Evolutionary conservation across 1,139 yeast genomes (phyloP).

Genomic region (Hyphopichia fennica): DNA sequence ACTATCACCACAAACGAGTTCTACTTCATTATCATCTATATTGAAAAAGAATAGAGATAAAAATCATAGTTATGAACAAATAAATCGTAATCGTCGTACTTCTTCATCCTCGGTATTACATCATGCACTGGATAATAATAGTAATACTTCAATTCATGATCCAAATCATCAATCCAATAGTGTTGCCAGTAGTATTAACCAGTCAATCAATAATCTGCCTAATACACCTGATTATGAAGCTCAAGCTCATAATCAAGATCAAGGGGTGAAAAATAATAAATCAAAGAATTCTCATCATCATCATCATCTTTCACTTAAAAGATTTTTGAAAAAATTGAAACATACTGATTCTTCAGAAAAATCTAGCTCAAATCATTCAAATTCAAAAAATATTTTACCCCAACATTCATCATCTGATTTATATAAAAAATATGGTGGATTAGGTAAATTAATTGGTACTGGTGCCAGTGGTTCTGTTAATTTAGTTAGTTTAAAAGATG

Average conservation of each 20-base stretch:
- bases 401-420: constrained; percentile 20
- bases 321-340: constrained; percentile 41
- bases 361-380: neutral
- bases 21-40: constrained; percentile 14
- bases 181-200: neutral
- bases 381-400: constrained; percentile 10
- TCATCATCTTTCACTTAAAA: constrained; percentile 34
- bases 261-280: neutral
- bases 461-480: constrained; percentile 82
- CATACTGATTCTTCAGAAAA: constrained; percentile 15
- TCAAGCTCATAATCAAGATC: neutral
- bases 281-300: constrained; percentile 6
- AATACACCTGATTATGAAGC: neutral
- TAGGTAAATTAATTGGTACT: constrained; percentile 61
- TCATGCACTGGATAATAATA: neutral
- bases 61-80: constrained; percentile 5
- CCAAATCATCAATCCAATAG: neutral
- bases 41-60: constrained; percentile 6
- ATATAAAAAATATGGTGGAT: constrained; percentile 53
- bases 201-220: neutral
- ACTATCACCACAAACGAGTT: constrained; percentile 16
- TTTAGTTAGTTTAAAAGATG: constrained; percentile 48
- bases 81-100: constrained; percentile 1
- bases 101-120: neutral
- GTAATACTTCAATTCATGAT: constrained; percentile 1